Conservation (phyloP, 495 filamentous ascomycete genomes). For the Xylaria venustula region DNA sequence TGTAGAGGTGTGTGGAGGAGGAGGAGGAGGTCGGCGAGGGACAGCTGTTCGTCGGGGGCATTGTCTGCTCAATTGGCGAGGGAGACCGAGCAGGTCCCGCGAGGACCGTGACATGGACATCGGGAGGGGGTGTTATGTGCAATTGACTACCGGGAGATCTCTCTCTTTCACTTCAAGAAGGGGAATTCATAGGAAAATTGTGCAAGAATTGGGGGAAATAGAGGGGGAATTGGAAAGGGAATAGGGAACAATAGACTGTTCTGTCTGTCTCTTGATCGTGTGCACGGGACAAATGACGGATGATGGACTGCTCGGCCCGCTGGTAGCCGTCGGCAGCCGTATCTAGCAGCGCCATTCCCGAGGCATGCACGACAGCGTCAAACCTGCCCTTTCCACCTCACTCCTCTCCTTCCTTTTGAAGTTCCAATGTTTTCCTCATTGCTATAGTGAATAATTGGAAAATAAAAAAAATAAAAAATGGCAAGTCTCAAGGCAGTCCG, state of each 20-base stretch:
- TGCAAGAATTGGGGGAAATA: not conserved
- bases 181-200: not conserved
- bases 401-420: not conserved
- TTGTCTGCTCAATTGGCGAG: constrained; percentile 43
- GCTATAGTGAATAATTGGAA: not conserved
- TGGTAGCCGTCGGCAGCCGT: constrained; percentile 35
- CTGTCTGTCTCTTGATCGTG: not conserved
- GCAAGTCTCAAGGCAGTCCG: constrained; percentile 29
- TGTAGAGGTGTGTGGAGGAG: constrained; percentile 12
- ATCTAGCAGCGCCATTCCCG: constrained; percentile 3
- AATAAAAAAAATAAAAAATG: constrained; percentile 16
- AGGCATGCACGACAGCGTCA: not conserved
- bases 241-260: not conserved
- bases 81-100: constrained; percentile 34
- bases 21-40: constrained; percentile 19
- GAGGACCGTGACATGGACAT: constrained; percentile 39
- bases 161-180: not conserved
- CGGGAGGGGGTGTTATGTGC: not conserved
- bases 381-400: not conserved
- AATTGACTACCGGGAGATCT: not conserved
- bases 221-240: no score
- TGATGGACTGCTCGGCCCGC: constrained; percentile 26
- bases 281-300: not conserved
- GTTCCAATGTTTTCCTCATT: not conserved
- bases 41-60: constrained; percentile 17